Percentiles rank a stretch among this genome's conserved stretches.
These are phyloP conservation scores for Syzygium syzygioides DNA, from an alignment of 441 rosid species.

Conservation along the genomic window DNA sequence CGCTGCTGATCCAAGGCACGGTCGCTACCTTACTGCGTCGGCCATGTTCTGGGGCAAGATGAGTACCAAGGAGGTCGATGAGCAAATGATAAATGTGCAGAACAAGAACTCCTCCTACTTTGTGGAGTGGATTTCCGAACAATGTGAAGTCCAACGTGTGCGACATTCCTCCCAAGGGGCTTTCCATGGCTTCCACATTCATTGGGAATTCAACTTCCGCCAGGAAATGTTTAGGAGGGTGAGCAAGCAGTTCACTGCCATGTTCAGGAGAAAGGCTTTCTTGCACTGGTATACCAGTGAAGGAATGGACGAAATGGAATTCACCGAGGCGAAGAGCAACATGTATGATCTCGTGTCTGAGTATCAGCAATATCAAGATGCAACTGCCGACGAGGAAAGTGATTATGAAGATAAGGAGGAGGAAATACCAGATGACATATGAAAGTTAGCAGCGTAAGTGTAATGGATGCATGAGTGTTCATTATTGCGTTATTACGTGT, in stretches of 20 bases:
- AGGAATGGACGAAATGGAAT: constrained; percentile 46
- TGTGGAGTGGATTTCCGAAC: constrained; percentile 44
- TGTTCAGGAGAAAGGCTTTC: constrained; percentile 46
- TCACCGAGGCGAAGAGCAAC: constrained; percentile 38
- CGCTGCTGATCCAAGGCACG: constrained; percentile 12
- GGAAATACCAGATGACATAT: neutral
- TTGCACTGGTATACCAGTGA: constrained; percentile 47
- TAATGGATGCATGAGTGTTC: neutral
- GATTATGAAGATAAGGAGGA: constrained; percentile 32
- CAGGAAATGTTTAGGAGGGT: constrained; percentile 46
- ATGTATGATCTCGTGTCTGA: constrained; percentile 38
- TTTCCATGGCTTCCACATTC: constrained; percentile 39
- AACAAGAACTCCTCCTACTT: constrained; percentile 46
- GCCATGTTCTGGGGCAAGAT: constrained; percentile 43
- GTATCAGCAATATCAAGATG: constrained; percentile 45
- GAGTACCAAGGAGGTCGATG: constrained; percentile 44
- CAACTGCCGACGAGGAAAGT: constrained; percentile 32
- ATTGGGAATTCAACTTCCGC: constrained; percentile 36
- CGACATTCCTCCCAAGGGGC: constrained; percentile 33
- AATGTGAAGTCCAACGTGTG: constrained; percentile 41
- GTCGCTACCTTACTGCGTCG: constrained; percentile 13
- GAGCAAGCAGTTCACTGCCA: constrained; percentile 44
- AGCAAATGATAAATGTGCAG: constrained; percentile 42
- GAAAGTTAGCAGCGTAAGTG: neutral
- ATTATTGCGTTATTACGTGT: neutral